Evolutionary conservation across 1,284 basidiomycete genomes (phyloP), one percentile per base, ranked within the genome.

Genomic region (Pterulicium gracile): DNA sequence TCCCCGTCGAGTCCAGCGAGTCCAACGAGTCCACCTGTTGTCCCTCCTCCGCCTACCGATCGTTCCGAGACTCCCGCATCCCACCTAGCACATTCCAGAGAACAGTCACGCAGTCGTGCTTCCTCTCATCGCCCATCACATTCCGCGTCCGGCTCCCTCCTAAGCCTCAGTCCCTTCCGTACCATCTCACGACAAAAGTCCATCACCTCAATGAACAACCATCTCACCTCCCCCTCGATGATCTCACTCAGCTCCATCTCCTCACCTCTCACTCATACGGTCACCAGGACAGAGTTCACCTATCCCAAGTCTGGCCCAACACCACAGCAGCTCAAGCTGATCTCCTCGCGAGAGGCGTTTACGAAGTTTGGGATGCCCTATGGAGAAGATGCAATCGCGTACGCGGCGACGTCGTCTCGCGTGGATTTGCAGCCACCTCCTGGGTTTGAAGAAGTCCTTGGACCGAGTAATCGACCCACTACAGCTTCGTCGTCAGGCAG

Each of bases 311-410:
- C 62, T 4, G 74, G 75, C 0, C 65, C 59, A 36, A 77, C 74
- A 14, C 62, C 73, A 0, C 73, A 77, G 46, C 74, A 77, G 54
- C 58, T 77, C 48, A 67, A 66, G 52, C 60, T 77, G 47, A 66
- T 77, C 47, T 65, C 68, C 39, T 69, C 68, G 15, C 57, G 69
- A 13, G 69, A 74, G 49, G 63, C 62, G 14, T 57, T 75, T 44
- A 68, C 65, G 42, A 61, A 59, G 45, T 77, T 76, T 50, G 71
- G 73, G 4, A 56, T 72, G 47, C 74, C 74, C 24, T 77, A 74
- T 41, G 75, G 75, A 1, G 52, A 61, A 2, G 72, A 69, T 47
- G 73, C 72, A 7, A 58, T 70, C 17, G 69, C 67, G 35, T 72
- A 58, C 48, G 62, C 63, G 15, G 45, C 60, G 39, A 64, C 63